Evolutionary conservation across 2,329 filamentous ascomycete species (phyloP), one percentile per base, ranked within the genome.

Genomic region (Fusarium drepaniforme): DNA sequence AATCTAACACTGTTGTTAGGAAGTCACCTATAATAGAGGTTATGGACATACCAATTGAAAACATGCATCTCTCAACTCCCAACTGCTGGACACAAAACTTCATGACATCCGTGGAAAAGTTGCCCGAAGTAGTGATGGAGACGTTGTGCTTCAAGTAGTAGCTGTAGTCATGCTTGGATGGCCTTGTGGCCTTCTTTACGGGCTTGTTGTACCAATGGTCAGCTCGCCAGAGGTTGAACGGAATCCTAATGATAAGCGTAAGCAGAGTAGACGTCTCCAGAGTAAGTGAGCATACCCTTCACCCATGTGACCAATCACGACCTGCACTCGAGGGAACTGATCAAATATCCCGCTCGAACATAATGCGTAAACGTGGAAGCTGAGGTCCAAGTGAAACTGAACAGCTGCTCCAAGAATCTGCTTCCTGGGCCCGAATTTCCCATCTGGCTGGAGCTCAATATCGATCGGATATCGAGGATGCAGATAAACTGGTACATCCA

Each of bases 271-370:
- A 18, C 23, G 11, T 62, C 15, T 18, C 5, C 13, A 21, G 5
- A 38, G 3, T 18, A 15, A 15, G 16, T 44, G 5, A 15, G 15
- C 11, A 58, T 71, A 71, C 70, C 68, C 60, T 25, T 74, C 72
- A 12, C 72, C 70, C 8, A 74, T 21, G 21, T 74, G 72, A 5
- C 72, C 72, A 23, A 61, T 40, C 2, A 73, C 49, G 2, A 74
- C 38, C 8, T 74, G 68, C 1, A 25, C 42, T 1, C n/a, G 7
- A 0, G 70, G 59, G 0, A 74, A 73, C 5, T 13, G 11, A 16
- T 74, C 72, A 49, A 73, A 73, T 9, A 68, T 15, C 37, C 72
- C 70, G 16, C 67, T 73, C 1, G 70, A 73, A 11, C 72, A 73
- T n/a, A 74, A 25, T 0, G 70, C 64, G 5, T 71, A 70, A 4